phyloP scores from a whole-genome alignment of 306 rosid species.

The Castanea mollissima region DNA sequence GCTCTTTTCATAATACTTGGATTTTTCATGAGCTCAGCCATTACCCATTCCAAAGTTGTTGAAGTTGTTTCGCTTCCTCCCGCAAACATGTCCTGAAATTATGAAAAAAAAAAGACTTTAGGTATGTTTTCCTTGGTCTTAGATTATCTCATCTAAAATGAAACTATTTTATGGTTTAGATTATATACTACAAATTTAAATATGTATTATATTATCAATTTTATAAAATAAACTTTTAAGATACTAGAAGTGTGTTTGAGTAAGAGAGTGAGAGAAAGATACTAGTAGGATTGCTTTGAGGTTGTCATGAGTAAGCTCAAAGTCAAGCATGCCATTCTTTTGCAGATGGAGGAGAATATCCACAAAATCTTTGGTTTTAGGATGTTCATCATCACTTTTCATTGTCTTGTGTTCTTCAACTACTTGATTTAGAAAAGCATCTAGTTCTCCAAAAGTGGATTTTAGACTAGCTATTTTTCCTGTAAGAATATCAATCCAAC shows the following conservation, averaged over 20 bases:
- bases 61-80: slow-evolving; percentile 11
- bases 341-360: slow-evolving; percentile 38
- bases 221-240: too few relatives aligned
- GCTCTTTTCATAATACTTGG: slow-evolving; percentile 28
- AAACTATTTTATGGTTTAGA: too few relatives aligned
- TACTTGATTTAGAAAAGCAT: slow-evolving; percentile 5
- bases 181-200: too few relatives aligned
- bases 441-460: not conserved
- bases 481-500: slow-evolving; percentile 9
- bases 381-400: not conserved
- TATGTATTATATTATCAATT: too few relatives aligned
- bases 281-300: slow-evolving; percentile 26
- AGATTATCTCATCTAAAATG: too few relatives aligned
- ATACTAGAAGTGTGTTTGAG: too few relatives aligned
- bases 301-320: slow-evolving; percentile 15
- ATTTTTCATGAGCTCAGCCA: slow-evolving; percentile 31
- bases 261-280: not conserved
- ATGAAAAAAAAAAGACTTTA: not conserved
- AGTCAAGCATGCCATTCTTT: not conserved
- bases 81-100: slow-evolving; percentile 32
- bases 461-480: not conserved
- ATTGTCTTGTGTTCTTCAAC: not conserved
- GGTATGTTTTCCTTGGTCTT: not conserved
- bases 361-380: slow-evolving; percentile 22
- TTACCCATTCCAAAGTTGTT: slow-evolving; percentile 25